Conservation (phyloP, 2,329 filamentous ascomycete species). For the Sclerotinia trifoliorum region DNA sequence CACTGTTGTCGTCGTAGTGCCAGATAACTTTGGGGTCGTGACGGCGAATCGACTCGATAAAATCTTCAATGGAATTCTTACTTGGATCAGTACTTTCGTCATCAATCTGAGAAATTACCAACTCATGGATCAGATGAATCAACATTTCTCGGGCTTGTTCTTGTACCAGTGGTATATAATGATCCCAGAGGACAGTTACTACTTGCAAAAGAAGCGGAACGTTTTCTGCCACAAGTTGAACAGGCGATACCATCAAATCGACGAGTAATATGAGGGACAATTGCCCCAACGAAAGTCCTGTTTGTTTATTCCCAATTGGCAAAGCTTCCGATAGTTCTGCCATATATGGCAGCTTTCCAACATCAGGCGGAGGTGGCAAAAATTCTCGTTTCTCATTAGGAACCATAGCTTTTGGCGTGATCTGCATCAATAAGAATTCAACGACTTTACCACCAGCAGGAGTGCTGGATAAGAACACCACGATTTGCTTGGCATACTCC, state of each 20-base stretch:
- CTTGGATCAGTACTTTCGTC: constrained; percentile 60
- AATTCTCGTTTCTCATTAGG: constrained; percentile 77
- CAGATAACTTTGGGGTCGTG: constrained; percentile 85
- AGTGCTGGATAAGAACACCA: constrained; percentile 90
- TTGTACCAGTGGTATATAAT: constrained; percentile 91
- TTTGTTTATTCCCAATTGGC: constrained; percentile 85
- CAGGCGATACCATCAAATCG: constrained; percentile 91
- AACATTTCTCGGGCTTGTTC: constrained; percentile 98
- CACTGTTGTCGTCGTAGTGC: constrained; percentile 91
- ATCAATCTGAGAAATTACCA: constrained; percentile 79
- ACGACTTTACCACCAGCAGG: constrained; percentile 85
- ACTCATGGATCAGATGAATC: constrained; percentile 92
- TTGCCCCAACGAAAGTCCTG: constrained; percentile 88
- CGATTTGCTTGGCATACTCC: constrained; percentile 95
- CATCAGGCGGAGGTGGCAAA: constrained; percentile 69
- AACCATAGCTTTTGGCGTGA: constrained; percentile 95
- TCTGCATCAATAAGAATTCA: constrained; percentile 87
- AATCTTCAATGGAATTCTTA: constrained; percentile 76
- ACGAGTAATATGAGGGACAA: constrained; percentile 90
- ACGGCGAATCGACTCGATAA: constrained; percentile 82
- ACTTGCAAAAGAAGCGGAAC: constrained; percentile 87
- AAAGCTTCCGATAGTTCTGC: constrained; percentile 78
- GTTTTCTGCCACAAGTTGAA: constrained; percentile 74
- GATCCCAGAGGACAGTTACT: constrained; percentile 92
- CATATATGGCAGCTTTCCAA: constrained; percentile 77